phyloP scores from a whole-genome alignment of 2,329 filamentous ascomycete genomes.

The Pseudodiploospora longispora region DNA sequence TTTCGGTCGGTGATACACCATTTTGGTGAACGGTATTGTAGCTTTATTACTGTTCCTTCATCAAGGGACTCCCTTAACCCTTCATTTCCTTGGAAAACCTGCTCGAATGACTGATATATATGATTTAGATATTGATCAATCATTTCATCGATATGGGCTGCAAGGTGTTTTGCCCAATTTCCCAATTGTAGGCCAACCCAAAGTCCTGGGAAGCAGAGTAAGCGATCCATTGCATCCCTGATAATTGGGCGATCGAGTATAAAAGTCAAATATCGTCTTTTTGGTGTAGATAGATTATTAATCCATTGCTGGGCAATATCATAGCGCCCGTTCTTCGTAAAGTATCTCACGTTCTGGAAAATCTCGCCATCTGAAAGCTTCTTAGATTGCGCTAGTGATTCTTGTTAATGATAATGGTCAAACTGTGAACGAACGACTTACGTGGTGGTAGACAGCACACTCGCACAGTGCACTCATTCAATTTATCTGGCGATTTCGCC shows the following conservation, averaged over 20 bases:
- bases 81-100: neutral
- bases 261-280: neutral
- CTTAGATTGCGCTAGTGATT: neutral
- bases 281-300: conserved; percentile 1
- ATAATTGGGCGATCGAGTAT: conserved; percentile 2
- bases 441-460: conserved; percentile 1
- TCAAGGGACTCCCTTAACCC: conserved; percentile 1
- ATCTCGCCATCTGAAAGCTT: conserved; percentile 1
- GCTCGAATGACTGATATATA: neutral
- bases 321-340: neutral
- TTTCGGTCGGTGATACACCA: neutral
- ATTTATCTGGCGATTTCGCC: neutral
- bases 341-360: conserved; percentile 1
- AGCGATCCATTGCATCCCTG: neutral
- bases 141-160: conserved; percentile 3
- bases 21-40: neutral
- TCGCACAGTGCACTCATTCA: neutral
- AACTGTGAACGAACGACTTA: no score
- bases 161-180: conserved; percentile 8
- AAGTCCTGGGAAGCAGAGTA: conserved; percentile 3
- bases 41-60: neutral
- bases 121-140: conserved; percentile 5
- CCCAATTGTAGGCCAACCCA: conserved; percentile 5
- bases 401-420: neutral
- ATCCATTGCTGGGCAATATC: conserved; percentile 2